These are phyloP conservation scores for Colletotrichum aenigma DNA, from an alignment of 2,329 filamentous ascomycete genomes.

Conservation along the genomic window DNA sequence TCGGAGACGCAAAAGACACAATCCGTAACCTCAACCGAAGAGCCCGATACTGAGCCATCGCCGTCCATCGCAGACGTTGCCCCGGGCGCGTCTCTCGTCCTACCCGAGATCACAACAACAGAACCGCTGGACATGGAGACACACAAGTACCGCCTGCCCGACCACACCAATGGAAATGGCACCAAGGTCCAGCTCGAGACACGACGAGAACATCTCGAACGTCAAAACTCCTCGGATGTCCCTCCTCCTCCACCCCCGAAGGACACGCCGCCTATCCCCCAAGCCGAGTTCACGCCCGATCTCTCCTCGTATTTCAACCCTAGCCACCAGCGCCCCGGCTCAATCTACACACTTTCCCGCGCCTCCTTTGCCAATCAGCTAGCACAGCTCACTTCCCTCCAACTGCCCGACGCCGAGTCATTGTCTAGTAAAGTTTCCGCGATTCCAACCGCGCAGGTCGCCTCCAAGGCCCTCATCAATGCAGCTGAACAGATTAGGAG, in stretches of 20 bases:
- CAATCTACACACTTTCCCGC: constrained; percentile 91
- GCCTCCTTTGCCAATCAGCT: constrained; percentile 93
- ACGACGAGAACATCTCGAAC: constrained; percentile 62
- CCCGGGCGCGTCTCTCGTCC: constrained; percentile 25
- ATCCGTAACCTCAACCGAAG: not conserved
- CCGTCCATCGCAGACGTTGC: constrained; percentile 28
- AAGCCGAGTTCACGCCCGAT: constrained; percentile 52
- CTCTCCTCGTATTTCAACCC: constrained; percentile 70
- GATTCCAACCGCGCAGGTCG: constrained; percentile 84
- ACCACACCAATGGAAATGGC: constrained; percentile 71
- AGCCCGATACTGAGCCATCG: not conserved
- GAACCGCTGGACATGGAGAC: constrained; percentile 69
- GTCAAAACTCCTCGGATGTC: constrained; percentile 43
- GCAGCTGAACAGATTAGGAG: constrained; percentile 90
- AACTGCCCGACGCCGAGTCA: constrained; percentile 83
- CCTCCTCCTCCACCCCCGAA: constrained; percentile 51
- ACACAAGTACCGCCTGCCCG: constrained; percentile 75
- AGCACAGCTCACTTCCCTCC: constrained; percentile 87
- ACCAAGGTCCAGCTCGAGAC: constrained; percentile 65
- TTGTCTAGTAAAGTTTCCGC: constrained; percentile 83
- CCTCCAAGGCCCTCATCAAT: constrained; percentile 80
- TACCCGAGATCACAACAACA: constrained; percentile 57
- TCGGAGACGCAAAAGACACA: constrained; percentile 23
- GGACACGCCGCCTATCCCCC: constrained; percentile 44
- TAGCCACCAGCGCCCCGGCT: constrained; percentile 73